Percentiles rank a stretch among this genome's conserved stretches.
phyloP scores from a whole-genome alignment of 2,329 filamentous ascomycete genomes.

The Ceratocystis albifundus region DNA sequence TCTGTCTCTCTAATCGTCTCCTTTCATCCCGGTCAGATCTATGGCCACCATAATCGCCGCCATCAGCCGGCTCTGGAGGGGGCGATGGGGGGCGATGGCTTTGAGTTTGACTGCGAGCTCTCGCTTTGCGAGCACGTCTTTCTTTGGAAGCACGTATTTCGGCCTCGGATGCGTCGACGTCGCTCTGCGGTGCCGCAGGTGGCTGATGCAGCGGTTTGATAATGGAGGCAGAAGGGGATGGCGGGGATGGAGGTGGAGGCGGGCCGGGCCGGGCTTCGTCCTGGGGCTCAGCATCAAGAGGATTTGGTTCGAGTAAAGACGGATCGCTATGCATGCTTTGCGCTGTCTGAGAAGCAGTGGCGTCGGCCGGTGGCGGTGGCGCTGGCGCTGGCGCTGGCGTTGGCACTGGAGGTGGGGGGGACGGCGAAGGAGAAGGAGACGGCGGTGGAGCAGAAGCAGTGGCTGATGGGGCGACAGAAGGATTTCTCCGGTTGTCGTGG shows the following conservation, averaged over 20 bases:
- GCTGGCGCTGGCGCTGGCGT: neutral
- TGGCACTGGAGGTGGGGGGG: neutral
- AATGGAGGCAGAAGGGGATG: constrained; percentile 8
- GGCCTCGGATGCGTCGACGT: constrained; percentile 17
- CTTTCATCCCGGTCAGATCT: constrained; percentile 23
- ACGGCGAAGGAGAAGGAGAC: neutral
- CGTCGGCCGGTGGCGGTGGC: neutral
- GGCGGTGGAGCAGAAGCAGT: neutral
- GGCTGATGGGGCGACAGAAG: neutral
- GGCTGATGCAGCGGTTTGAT: neutral
- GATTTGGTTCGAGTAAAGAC: neutral
- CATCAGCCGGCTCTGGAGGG: constrained; percentile 18
- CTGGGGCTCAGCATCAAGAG: neutral
- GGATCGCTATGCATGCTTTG: neutral
- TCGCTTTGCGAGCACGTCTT: constrained; percentile 19
- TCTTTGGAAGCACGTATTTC: constrained; percentile 21
- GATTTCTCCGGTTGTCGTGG: neutral
- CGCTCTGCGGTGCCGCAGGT: neutral
- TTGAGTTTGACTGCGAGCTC: constrained; percentile 19
- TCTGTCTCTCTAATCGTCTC: constrained; percentile 21
- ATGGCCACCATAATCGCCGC: constrained; percentile 10
- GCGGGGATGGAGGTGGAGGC: constrained; percentile 16
- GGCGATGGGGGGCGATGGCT: constrained; percentile 18
- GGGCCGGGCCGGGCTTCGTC: constrained; percentile 11
- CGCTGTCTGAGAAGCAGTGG: constrained; percentile 4